These are phyloP conservation scores for Hansenula anomala DNA, from an alignment of 1,139 yeast genomes.

Conservation along the genomic window DNA sequence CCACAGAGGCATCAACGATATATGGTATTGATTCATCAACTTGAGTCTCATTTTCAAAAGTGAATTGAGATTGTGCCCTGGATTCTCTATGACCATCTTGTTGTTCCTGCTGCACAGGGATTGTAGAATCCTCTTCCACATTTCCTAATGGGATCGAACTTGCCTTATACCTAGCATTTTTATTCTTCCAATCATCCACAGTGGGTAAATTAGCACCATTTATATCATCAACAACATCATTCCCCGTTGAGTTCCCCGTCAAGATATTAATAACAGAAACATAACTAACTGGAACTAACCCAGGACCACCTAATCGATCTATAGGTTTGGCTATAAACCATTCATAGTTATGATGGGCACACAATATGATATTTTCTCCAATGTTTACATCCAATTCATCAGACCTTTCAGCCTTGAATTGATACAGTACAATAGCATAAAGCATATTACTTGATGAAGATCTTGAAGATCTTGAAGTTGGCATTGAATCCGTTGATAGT, in stretches of 20 bases:
- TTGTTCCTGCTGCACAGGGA: background rate
- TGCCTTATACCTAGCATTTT: constrained; percentile 90
- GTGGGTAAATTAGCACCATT: constrained; percentile 71
- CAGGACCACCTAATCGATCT: constrained; percentile 94
- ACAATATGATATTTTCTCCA: constrained; percentile 86
- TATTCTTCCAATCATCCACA: constrained; percentile 92
- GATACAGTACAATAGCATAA: constrained; percentile 70
- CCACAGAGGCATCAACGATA: constrained; percentile 66
- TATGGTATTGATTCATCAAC: constrained; percentile 22
- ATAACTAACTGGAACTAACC: constrained; percentile 87
- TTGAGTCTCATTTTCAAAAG: constrained; percentile 3
- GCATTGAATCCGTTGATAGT: constrained; percentile 14
- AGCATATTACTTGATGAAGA: constrained; percentile 30
- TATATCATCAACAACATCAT: constrained; percentile 50
- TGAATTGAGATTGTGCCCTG: constrained; percentile 4
- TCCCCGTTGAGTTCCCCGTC: constrained; percentile 46
- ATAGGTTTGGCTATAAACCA: constrained; percentile 98
- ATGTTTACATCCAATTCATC: constrained; percentile 83
- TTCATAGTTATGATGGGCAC: constrained; percentile 94
- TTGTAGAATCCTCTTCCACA: constrained; percentile 23
- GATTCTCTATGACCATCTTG: background rate
- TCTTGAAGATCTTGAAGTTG: constrained; percentile 7
- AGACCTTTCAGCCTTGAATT: constrained; percentile 80
- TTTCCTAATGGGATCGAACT: constrained; percentile 68
- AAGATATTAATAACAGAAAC: constrained; percentile 81